A percentile compares a stretch with the other conserved stretches of the same genome.
Evolutionary conservation across 2,329 filamentous ascomycete genomes (phyloP).

Genomic region (Ophiostoma ulmi): DNA sequence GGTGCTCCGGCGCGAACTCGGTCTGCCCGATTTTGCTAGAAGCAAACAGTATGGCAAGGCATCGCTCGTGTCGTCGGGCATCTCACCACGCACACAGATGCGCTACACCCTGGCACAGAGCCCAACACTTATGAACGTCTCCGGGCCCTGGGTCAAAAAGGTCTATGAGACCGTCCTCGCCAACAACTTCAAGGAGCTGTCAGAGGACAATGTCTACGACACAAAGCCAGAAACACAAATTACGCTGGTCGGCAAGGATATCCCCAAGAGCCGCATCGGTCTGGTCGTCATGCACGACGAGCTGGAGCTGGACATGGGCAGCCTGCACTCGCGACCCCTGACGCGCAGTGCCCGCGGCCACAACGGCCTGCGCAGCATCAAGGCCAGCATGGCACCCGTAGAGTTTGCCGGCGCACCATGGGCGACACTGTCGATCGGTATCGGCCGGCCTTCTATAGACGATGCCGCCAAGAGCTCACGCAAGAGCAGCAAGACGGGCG

Average conservation of each 20-base stretch:
- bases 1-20: constrained; percentile 49
- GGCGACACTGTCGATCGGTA: constrained; percentile 71
- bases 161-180: constrained; percentile 45
- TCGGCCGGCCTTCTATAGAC: constrained; percentile 63
- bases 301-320: constrained; percentile 66
- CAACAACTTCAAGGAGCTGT: not conserved
- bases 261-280: constrained; percentile 24
- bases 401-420: constrained; percentile 43
- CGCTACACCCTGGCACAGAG: constrained; percentile 69
- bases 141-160: constrained; percentile 62
- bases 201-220: constrained; percentile 34
- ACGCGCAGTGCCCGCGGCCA: constrained; percentile 63
- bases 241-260: not conserved
- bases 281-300: constrained; percentile 87
- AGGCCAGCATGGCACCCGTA: constrained; percentile 43
- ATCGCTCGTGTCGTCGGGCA: constrained; percentile 39
- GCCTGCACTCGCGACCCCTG: constrained; percentile 60
- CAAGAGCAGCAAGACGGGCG: constrained; percentile 1
- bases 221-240: constrained; percentile 29
- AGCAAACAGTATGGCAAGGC: constrained; percentile 43
- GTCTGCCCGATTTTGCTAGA: constrained; percentile 47
- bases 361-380: constrained; percentile 67
- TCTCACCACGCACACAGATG: constrained; percentile 31
- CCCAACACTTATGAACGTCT: constrained; percentile 76
- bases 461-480: constrained; percentile 33